These are phyloP conservation scores for Diplodia intermedia DNA, from an alignment of 2,329 filamentous ascomycete species.

Conservation along the genomic window DNA sequence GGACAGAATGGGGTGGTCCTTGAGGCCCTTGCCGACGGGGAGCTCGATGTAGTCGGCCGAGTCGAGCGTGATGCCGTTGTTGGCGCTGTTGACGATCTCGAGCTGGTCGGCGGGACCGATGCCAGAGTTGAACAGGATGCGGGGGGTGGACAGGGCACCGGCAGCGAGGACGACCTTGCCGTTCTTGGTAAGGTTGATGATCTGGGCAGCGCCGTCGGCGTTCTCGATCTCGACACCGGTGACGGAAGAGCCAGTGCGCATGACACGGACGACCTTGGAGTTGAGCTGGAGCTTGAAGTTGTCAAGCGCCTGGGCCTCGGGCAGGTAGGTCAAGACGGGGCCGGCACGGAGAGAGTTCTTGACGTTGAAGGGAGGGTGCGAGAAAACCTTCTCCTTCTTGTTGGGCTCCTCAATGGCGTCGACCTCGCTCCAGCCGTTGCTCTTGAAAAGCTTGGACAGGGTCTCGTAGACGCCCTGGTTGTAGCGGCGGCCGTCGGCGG, in stretches of 20 bases:
- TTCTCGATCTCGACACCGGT: slow-evolving; percentile 38
- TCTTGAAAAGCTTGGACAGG: slow-evolving; percentile 35
- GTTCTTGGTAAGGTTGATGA: slow-evolving; percentile 36
- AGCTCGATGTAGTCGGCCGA: slow-evolving; percentile 38
- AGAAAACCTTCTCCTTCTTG: slow-evolving; percentile 37
- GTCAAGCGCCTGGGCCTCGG: slow-evolving; percentile 33
- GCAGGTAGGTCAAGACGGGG: slow-evolving; percentile 38
- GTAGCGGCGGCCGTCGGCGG: slow-evolving; percentile 38
- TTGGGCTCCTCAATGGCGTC: slow-evolving; percentile 38
- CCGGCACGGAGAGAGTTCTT: slow-evolving; percentile 36
- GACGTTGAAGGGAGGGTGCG: slow-evolving; percentile 33
- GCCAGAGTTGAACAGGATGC: slow-evolving; percentile 40
- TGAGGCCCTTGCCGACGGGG: slow-evolving; percentile 41
- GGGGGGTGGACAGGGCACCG: slow-evolving; percentile 39
- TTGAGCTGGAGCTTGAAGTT: slow-evolving; percentile 40
- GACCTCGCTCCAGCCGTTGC: slow-evolving; percentile 36
- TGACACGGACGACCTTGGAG: slow-evolving; percentile 38
- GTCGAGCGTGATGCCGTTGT: slow-evolving; percentile 34
- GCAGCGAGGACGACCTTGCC: slow-evolving; percentile 41
- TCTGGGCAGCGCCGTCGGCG: slow-evolving; percentile 33
- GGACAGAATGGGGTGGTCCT: slow-evolving; percentile 49
- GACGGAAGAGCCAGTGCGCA: slow-evolving; percentile 35
- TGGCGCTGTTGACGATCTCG: slow-evolving; percentile 36
- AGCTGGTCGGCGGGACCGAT: slow-evolving; percentile 41
- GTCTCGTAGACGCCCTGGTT: slow-evolving; percentile 38